Conservation (phyloP, 139 green algal species). For the Spirogloea muscicola region DNA sequence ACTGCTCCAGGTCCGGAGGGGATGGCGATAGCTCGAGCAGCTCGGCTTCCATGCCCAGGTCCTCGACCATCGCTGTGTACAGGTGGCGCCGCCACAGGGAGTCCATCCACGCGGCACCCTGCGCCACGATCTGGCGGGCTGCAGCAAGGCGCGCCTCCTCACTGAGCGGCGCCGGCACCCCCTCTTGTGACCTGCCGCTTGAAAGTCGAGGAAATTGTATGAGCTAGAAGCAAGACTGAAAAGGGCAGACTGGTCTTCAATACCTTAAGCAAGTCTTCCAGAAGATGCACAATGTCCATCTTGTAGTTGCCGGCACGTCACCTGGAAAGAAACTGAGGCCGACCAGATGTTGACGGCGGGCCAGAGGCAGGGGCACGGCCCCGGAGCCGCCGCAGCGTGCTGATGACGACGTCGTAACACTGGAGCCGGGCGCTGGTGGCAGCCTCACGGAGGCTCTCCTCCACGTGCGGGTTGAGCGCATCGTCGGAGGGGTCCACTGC, state of each 20-base stretch:
- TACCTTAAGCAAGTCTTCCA: no score
- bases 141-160: no score
- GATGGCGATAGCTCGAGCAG: slow-evolving; percentile 17
- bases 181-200: no score
- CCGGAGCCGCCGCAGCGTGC: not conserved
- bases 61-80: slow-evolving; percentile 23
- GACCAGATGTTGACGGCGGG: no score
- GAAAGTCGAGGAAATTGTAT: no score
- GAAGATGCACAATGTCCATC: no score
- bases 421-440: slow-evolving; percentile 12
- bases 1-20: slow-evolving; percentile 26
- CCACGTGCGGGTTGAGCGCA: slow-evolving; percentile 18
- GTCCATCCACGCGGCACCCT: slow-evolving; percentile 8
- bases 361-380: not conserved
- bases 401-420: slow-evolving; percentile 31
- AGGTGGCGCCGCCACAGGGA: slow-evolving; percentile 25
- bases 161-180: no score
- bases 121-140: slow-evolving; percentile 26
- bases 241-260: no score
- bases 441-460: not conserved
- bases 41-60: slow-evolving; percentile 31
- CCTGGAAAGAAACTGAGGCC: no score
- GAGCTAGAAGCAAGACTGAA: no score
- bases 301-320: no score
- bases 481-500: slow-evolving; percentile 26